A percentile compares a stretch with the other conserved stretches of the same genome.
phyloP scores from a whole-genome alignment of 495 filamentous ascomycete species.

The Neurospora sp. region DNA sequence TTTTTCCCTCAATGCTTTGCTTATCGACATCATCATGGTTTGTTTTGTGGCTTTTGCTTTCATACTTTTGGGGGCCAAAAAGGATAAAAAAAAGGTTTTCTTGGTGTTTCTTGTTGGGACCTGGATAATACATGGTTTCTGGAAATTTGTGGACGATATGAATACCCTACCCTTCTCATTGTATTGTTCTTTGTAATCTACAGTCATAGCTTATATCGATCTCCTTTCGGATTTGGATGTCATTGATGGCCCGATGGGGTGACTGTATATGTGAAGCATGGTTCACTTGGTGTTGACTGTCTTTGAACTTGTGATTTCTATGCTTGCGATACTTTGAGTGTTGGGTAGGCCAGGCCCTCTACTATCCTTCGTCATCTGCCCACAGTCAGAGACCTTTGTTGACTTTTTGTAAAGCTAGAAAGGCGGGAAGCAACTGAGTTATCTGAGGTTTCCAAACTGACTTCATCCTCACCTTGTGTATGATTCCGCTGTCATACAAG shows the following conservation, averaged over 20 bases:
- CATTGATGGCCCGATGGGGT: neutral
- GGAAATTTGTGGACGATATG: neutral
- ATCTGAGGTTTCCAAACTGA: accelerated
- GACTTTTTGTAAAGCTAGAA: neutral
- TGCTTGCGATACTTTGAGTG: neutral
- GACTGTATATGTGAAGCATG: neutral
- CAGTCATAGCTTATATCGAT: neutral
- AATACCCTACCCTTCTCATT: neutral
- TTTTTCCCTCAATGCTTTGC: neutral
- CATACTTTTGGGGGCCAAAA: neutral
- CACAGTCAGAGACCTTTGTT: neutral
- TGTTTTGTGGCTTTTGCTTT: neutral
- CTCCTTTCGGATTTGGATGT: neutral
- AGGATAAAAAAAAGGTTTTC: neutral
- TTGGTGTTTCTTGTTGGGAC: neutral
- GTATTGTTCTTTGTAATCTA: neutral
- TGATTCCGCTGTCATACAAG: neutral
- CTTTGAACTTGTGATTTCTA: neutral
- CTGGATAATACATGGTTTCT: neutral
- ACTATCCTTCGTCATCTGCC: no score
- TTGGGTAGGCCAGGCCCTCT: no score
- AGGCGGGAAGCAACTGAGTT: neutral
- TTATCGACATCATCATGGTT: neutral
- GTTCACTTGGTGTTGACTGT: neutral
- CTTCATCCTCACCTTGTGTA: neutral